phyloP scores from a whole-genome alignment of 345 rosid species.

The Gossypium herbaceum region DNA sequence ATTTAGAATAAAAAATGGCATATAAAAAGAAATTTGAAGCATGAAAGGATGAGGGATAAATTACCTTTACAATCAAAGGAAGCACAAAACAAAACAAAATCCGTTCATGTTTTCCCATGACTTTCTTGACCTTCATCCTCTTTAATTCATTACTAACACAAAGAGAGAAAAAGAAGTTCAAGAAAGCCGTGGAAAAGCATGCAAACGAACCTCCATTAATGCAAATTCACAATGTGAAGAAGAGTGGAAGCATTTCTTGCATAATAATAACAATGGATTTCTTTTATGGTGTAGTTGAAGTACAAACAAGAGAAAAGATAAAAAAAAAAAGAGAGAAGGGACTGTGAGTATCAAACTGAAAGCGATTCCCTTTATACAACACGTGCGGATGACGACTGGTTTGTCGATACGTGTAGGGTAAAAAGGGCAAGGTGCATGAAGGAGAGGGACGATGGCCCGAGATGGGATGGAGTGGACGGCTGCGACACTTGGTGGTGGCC shows the following conservation, averaged over 20 bases:
- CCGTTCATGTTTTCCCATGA: conserved; percentile 36
- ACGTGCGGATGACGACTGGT: conserved; percentile 11
- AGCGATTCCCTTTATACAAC: conserved; percentile 2
- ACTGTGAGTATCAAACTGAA: conserved; percentile 9
- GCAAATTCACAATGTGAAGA: not conserved
- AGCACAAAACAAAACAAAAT: conserved; percentile 5
- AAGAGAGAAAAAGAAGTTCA: conserved; percentile 23
- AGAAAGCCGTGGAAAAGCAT: conserved; percentile 51
- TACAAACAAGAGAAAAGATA: conserved; percentile 8
- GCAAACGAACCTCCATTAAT: conserved; percentile 18
- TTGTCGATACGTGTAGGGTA: not conserved
- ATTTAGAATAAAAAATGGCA: too few relatives aligned
- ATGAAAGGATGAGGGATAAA: too few relatives aligned
- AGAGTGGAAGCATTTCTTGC: not conserved
- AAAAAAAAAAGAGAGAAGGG: too few relatives aligned
- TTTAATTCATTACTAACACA: too few relatives aligned
- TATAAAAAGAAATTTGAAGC: too few relatives aligned
- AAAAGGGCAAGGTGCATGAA: not conserved
- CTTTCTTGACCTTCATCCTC: conserved; percentile 27
- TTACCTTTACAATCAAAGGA: too few relatives aligned
- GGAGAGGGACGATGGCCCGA: not conserved
- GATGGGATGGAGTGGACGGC: not conserved
- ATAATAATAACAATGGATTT: not conserved
- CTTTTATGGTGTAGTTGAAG: not conserved
- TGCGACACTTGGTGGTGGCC: too few relatives aligned